phyloP scores from a whole-genome alignment of 345 rosid species.

The Populus euphratica region DNA sequence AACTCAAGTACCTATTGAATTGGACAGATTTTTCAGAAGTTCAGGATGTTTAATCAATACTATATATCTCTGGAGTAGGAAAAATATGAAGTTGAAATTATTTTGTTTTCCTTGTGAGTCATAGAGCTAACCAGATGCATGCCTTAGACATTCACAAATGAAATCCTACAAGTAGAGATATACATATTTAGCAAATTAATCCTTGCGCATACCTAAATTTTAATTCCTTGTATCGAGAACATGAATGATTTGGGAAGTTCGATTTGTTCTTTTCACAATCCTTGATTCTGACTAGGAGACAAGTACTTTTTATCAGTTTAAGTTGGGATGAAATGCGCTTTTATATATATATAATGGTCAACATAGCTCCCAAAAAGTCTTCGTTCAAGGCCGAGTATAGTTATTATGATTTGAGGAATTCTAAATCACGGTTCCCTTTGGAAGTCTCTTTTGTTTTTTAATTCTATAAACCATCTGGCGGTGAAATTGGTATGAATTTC shows the following conservation, averaged over 20 bases:
- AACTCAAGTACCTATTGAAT: neutral
- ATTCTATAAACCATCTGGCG: neutral
- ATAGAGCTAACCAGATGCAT: neutral
- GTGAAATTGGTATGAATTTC: neutral
- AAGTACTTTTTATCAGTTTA: neutral
- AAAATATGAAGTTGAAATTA: too few species aligned
- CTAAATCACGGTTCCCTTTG: neutral
- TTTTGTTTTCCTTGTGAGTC: neutral
- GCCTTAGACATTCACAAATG: neutral
- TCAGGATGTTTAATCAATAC: neutral
- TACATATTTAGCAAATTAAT: neutral
- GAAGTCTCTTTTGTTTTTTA: neutral
- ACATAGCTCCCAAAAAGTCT: neutral
- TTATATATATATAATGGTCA: neutral
- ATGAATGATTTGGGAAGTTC: conserved; percentile 16
- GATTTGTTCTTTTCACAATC: neutral
- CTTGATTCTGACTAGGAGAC: neutral
- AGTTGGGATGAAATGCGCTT: neutral
- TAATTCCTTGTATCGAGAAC: neutral
- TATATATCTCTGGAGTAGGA: too few species aligned
- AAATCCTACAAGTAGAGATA: neutral
- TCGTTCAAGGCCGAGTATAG: neutral
- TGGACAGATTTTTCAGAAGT: neutral
- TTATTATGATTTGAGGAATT: neutral
- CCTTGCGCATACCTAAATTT: neutral